Evolutionary conservation across 176 grass and related monocot genomes (phyloP).

Genomic region (Aegilops sharonensis): DNA sequence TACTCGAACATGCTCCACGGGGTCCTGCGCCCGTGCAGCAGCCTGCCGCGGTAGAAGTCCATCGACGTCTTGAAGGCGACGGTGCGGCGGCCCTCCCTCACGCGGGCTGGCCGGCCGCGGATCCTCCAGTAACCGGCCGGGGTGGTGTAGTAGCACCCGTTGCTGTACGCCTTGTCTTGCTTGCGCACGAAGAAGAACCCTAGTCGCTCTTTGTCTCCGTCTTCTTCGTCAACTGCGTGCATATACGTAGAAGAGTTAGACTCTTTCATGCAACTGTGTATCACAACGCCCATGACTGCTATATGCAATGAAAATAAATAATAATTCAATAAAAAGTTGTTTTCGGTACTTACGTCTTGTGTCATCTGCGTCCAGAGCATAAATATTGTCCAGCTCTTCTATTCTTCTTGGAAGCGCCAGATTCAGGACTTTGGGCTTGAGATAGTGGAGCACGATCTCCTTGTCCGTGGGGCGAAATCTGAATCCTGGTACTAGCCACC

Average conservation of each 20-base stretch:
- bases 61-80: constrained; percentile 19
- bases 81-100: background rate
- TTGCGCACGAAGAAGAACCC: constrained; percentile 24
- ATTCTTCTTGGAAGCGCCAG: background rate
- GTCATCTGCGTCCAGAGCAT: background rate
- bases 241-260: too few relatives aligned
- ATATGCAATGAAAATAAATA: background rate
- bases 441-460: constrained; percentile 1
- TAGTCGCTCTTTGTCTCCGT: background rate
- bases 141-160: constrained; percentile 21
- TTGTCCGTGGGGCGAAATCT: constrained; percentile 10
- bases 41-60: constrained; percentile 1
- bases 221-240: background rate
- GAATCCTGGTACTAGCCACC: background rate
- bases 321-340: background rate
- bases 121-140: constrained; percentile 1
- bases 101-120: background rate
- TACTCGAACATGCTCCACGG: constrained; percentile 32
- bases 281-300: too few relatives aligned
- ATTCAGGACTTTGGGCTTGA: background rate
- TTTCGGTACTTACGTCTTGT: background rate
- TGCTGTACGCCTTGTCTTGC: background rate
- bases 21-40: constrained; percentile 14
- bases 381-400: background rate
- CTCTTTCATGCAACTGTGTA: too few relatives aligned